Percentiles rank a stretch among this genome's conserved stretches.
These are phyloP conservation scores for Arthroderma sp. DNA, from an alignment of 2,329 filamentous ascomycete species.

Conservation along the genomic window DNA sequence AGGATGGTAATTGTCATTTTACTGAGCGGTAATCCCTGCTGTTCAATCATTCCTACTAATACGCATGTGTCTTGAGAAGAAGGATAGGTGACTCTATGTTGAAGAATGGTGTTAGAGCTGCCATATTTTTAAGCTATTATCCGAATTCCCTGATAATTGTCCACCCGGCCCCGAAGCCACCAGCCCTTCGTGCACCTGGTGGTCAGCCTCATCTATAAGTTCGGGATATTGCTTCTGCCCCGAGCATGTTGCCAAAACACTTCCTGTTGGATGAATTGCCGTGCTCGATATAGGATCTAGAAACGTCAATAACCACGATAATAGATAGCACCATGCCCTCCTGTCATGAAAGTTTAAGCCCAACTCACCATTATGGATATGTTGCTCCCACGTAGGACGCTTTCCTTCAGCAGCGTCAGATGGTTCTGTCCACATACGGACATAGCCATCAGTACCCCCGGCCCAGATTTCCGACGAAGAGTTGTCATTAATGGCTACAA, in stretches of 20 bases:
- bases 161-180: not conserved
- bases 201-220: conserved; percentile 11
- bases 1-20: too few species aligned
- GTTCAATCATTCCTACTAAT: too few species aligned
- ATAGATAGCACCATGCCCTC: not conserved
- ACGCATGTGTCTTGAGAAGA: too few species aligned
- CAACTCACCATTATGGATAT: conserved; percentile 33
- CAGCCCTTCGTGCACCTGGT: not conserved
- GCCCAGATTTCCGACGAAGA: conserved; percentile 43
- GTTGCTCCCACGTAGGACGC: conserved; percentile 29
- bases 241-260: conserved; percentile 38
- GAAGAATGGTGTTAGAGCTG: conserved; percentile 9
- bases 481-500: conserved; percentile 24
- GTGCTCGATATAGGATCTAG: conserved; percentile 34
- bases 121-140: conserved; percentile 32
- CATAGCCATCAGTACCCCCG: conserved; percentile 43
- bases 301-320: conserved; percentile 9
- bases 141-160: too few species aligned
- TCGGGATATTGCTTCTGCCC: conserved; percentile 27
- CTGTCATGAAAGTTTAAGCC: not conserved
- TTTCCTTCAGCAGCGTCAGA: conserved; percentile 28
- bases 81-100: too few species aligned
- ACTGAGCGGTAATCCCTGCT: too few species aligned
- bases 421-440: conserved; percentile 39
- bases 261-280: conserved; percentile 34